Percentiles rank a stretch among this genome's conserved stretches.
Conservation (phyloP, 2,329 filamentous ascomycete species). For the Chaetomiaceae sp. region DNA sequence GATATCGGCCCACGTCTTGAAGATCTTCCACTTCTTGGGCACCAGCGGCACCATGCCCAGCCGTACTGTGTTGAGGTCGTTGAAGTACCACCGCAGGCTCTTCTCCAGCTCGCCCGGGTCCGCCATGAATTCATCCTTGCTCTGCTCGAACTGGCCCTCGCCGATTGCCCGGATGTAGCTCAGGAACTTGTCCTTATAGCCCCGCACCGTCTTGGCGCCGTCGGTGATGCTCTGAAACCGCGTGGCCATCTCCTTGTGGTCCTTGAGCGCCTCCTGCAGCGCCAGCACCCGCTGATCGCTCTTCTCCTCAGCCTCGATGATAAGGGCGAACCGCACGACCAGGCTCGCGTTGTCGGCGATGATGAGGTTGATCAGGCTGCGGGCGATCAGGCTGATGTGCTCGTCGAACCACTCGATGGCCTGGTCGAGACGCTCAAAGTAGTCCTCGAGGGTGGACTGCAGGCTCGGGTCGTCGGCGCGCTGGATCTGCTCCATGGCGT, state of each 20-base stretch:
- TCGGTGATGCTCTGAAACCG: slow-evolving; percentile 94
- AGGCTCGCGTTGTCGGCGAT: slow-evolving; percentile 81
- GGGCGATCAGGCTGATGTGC: slow-evolving; percentile 79
- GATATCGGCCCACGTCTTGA: slow-evolving; percentile 80
- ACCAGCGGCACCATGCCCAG: slow-evolving; percentile 86
- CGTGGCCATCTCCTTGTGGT: slow-evolving; percentile 89
- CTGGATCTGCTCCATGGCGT: slow-evolving; percentile 93
- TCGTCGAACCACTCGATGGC: slow-evolving; percentile 94
- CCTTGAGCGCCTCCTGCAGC: slow-evolving; percentile 87
- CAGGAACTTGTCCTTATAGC: slow-evolving; percentile 95
- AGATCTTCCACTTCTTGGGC: slow-evolving; percentile 95
- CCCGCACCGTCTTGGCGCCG: slow-evolving; percentile 83
- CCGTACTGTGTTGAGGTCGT: slow-evolving; percentile 91
- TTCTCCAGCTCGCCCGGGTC: slow-evolving; percentile 82
- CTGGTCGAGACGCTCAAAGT: slow-evolving; percentile 80
- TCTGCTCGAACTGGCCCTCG: slow-evolving; percentile 65
- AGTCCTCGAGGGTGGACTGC: slow-evolving; percentile 78
- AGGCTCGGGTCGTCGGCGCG: slow-evolving; percentile 66
- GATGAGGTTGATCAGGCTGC: slow-evolving; percentile 84
- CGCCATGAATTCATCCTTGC: slow-evolving; percentile 69
- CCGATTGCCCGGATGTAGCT: slow-evolving; percentile 69
- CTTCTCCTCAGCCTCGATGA: slow-evolving; percentile 94
- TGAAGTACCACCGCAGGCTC: slow-evolving; percentile 92
- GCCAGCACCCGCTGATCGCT: slow-evolving; percentile 88
- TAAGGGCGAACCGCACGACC: slow-evolving; percentile 82